A percentile compares a stretch with the other conserved stretches of the same genome.
Conservation (phyloP, 768 basidiomycete species). For the Russula vinacea region DNA sequence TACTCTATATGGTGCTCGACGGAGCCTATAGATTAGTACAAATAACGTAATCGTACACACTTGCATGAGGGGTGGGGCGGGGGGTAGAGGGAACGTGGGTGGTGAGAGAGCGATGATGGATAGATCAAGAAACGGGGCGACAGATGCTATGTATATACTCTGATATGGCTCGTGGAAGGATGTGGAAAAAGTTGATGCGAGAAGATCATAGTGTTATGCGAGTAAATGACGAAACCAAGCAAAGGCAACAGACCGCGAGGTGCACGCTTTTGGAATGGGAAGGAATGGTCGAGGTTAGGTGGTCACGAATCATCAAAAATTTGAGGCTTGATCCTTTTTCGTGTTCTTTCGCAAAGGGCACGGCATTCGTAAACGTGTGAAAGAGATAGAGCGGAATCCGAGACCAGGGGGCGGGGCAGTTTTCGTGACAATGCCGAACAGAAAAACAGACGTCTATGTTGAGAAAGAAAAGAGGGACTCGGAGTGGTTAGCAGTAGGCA, state of each 20-base stretch:
- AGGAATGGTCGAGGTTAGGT: not conserved
- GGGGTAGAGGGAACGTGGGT: conserved; percentile 10
- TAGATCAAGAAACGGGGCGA: conserved; percentile 25
- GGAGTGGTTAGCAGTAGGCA: conserved; percentile 34
- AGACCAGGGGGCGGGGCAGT: conserved; percentile 10
- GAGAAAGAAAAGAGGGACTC: conserved; percentile 3
- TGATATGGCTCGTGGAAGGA: conserved; percentile 24
- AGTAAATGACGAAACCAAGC: conserved; percentile 10
- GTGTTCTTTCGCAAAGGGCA: conserved; percentile 19
- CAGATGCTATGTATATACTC: conserved; percentile 32
- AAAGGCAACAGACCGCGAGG: conserved; percentile 15
- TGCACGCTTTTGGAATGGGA: conserved; percentile 12
- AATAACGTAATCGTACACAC: conserved; percentile 31
- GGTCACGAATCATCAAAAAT: conserved; percentile 6
- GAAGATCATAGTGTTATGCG: conserved; percentile 29
- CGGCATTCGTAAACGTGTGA: conserved; percentile 15
- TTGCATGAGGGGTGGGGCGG: conserved; percentile 17
- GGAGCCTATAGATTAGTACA: conserved; percentile 30
- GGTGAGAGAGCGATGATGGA: conserved; percentile 26
- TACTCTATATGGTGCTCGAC: conserved; percentile 27
- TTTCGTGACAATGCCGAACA: conserved; percentile 20
- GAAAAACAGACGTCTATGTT: conserved; percentile 22
- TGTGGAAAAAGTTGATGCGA: conserved; percentile 17
- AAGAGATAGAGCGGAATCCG: conserved; percentile 5
- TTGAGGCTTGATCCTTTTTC: conserved; percentile 21